These are phyloP conservation scores for Coniophora puteana DNA, from an alignment of 1,284 basidiomycete species.

Conservation along the genomic window DNA sequence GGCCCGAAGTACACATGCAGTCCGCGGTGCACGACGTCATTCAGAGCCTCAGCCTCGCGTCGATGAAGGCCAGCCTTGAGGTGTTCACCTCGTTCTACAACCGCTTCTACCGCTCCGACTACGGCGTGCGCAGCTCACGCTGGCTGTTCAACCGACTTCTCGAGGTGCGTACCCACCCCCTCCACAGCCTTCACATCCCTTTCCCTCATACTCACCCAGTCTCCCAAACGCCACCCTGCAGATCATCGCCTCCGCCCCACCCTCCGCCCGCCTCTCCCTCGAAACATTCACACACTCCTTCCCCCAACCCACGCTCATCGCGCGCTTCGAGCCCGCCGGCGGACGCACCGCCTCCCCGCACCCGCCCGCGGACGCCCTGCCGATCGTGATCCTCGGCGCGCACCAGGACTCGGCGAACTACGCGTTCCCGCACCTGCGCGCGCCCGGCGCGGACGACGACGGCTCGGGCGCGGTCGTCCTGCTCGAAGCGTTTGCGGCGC, in stretches of 20 bases:
- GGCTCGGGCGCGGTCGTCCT: conserved; percentile 87
- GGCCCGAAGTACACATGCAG: neutral
- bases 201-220: neutral
- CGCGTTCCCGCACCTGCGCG: conserved; percentile 1
- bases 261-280: neutral
- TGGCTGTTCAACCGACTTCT: conserved; percentile 4
- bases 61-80: neutral
- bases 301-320: conserved; percentile 55
- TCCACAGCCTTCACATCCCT: neutral
- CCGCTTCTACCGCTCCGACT: neutral
- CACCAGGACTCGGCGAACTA: conserved; percentile 52
- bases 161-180: neutral
- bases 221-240: neutral
- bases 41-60: neutral
- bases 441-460: conserved; percentile 72
- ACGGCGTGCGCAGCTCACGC: neutral
- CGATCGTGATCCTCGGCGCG: conserved; percentile 44
- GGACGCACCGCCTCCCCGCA: conserved; percentile 17
- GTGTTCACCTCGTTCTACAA: conserved; percentile 3
- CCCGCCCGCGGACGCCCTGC: conserved; percentile 10
- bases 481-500: conserved; percentile 81
- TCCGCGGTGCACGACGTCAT: neutral
- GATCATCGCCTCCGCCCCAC: conserved; percentile 1
- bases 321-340: conserved; percentile 25
- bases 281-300: conserved; percentile 45